Evolutionary conservation across 1,284 basidiomycete genomes (phyloP).

Genomic region (Sanguinoderma infundibulare): DNA sequence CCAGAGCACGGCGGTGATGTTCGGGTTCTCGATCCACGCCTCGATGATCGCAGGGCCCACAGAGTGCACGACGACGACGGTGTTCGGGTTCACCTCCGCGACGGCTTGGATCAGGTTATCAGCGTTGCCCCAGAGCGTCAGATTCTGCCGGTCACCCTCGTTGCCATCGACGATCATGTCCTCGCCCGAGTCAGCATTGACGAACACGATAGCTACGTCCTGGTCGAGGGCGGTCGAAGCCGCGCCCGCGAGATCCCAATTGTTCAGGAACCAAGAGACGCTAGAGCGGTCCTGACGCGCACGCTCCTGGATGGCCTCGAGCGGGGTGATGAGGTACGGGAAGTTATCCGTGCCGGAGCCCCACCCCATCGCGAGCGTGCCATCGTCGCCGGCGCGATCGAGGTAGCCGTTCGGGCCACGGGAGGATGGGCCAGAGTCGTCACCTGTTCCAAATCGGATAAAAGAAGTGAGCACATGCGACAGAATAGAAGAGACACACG

Average conservation of each 20-base stretch:
- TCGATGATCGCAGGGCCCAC: conserved; percentile 79
- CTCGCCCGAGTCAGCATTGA: conserved; percentile 74
- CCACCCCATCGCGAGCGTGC: conserved; percentile 87
- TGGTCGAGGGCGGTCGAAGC: conserved; percentile 51
- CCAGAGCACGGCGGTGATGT: conserved; percentile 74
- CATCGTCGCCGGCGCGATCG: conserved; percentile 68
- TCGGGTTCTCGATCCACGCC: conserved; percentile 79
- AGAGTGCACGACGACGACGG: conserved; percentile 78
- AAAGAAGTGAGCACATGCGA: background rate
- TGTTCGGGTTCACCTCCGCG: conserved; percentile 64
- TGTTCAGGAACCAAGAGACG: conserved; percentile 64
- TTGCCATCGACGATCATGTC: conserved; percentile 1
- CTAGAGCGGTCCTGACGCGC: conserved; percentile 56
- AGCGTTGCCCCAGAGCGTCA: conserved; percentile 52
- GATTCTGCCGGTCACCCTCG: conserved; percentile 76
- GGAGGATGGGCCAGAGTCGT: conserved; percentile 70
- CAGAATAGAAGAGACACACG: background rate
- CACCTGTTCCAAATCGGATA: conserved; percentile 1
- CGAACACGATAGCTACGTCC: conserved; percentile 75
- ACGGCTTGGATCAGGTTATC: conserved; percentile 1
- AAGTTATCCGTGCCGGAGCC: conserved; percentile 56
- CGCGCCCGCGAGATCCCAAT: conserved; percentile 63
- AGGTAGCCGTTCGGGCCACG: conserved; percentile 76
- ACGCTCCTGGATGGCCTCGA: conserved; percentile 72
- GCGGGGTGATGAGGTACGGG: conserved; percentile 66